Conservation (phyloP, 1,284 basidiomycete species). For the Inonotus hispidus region DNA sequence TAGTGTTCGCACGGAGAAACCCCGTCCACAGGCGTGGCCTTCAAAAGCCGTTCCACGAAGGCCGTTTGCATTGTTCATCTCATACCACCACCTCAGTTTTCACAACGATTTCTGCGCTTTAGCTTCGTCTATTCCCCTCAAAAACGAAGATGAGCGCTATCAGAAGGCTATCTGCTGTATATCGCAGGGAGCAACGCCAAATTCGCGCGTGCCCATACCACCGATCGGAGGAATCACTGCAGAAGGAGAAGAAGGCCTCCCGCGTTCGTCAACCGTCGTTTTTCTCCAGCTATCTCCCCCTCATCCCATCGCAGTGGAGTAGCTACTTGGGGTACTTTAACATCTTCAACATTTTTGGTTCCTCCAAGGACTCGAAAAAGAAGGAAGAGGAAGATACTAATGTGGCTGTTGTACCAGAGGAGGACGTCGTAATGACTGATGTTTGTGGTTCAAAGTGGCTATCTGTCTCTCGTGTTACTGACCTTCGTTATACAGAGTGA, state of each 20-base stretch:
- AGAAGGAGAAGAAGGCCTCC: background rate
- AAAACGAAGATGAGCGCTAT: conserved; percentile 42
- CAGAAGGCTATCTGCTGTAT: conserved; percentile 39
- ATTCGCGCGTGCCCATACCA: conserved; percentile 31
- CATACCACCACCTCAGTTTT: conserved; percentile 18
- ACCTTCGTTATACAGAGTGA: background rate
- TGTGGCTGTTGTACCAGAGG: background rate
- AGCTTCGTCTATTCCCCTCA: background rate
- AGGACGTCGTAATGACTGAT: background rate
- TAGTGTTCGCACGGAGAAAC: background rate
- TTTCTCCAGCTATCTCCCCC: too few relatives aligned
- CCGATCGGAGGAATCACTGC: background rate
- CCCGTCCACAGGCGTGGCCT: conserved; percentile 2
- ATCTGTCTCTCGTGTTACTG: background rate
- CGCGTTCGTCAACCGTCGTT: too few relatives aligned
- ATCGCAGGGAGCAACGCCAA: conserved; percentile 33
- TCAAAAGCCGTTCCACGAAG: conserved; percentile 2
- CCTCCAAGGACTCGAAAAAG: background rate
- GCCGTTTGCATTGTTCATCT: conserved; percentile 7
- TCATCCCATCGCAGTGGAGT: background rate
- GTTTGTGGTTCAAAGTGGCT: background rate
- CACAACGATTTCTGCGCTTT: background rate
- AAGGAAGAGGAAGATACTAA: background rate
- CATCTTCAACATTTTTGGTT: background rate
- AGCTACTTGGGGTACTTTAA: background rate